Percentiles rank a stretch among this genome's conserved stretches.
Conservation (phyloP, 2,329 filamentous ascomycete genomes). For the Ophiobolus disseminans region DNA sequence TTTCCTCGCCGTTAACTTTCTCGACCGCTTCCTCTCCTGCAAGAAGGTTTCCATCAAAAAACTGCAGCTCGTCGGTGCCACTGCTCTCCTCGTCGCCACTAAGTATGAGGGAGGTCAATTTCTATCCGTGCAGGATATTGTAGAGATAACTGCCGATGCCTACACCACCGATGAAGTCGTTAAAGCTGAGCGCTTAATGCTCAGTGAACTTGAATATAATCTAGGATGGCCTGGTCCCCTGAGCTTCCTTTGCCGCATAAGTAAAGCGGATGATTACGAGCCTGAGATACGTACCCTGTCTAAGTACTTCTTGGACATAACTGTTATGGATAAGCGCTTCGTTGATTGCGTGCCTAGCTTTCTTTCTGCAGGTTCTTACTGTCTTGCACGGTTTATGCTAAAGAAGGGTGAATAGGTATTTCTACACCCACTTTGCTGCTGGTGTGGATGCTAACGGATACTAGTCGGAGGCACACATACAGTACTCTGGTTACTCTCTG, state of each 20-base stretch:
- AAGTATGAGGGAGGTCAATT: conserved; percentile 99
- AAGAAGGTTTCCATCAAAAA: conserved; percentile 96
- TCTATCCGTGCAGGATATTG: conserved; percentile 91
- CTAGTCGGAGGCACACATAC: conserved; percentile 80
- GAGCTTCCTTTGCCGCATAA: conserved; percentile 96
- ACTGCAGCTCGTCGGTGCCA: conserved; percentile 93
- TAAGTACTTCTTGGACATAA: conserved; percentile 97
- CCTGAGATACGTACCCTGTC: conserved; percentile 92
- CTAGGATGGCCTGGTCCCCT: conserved; percentile 98
- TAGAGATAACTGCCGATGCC: conserved; percentile 96
- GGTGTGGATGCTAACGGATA: conserved; percentile 44
- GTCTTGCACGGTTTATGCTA: conserved; percentile 85
- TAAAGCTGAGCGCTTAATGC: conserved; percentile 97
- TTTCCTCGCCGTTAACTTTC: conserved; percentile 94
- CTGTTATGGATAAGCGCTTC: conserved; percentile 97
- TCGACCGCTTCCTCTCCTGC: conserved; percentile 92
- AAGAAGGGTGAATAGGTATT: conserved; percentile 93
- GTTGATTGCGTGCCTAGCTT: conserved; percentile 91
- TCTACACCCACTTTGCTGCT: conserved; percentile 1
- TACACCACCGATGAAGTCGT: conserved; percentile 92
- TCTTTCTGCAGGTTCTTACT: conserved; percentile 89
- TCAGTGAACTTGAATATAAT: conserved; percentile 94
- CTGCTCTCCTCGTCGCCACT: conserved; percentile 91
- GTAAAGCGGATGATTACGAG: conserved; percentile 98
- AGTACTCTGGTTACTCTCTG: conserved; percentile 94